Conservation (phyloP, 805 yeast genomes). For the Teunomyces stri region DNA sequence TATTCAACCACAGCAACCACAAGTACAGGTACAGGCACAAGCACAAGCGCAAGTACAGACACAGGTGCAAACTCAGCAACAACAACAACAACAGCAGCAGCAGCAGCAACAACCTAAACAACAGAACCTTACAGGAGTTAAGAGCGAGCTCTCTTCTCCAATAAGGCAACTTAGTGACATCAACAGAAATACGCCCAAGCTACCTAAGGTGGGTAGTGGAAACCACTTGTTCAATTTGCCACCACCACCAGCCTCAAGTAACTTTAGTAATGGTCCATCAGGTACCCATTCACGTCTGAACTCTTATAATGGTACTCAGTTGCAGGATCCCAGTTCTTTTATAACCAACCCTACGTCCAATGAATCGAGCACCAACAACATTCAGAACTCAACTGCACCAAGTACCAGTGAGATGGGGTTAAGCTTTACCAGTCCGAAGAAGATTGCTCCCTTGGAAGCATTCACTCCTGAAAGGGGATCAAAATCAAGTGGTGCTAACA, state of each 20-base stretch:
- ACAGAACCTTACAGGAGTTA: constrained; percentile 23
- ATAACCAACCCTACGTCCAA: constrained; percentile 12
- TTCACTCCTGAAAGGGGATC: constrained; percentile 45
- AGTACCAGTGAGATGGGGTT: constrained; percentile 34
- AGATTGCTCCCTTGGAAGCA: constrained; percentile 41
- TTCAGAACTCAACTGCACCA: constrained; percentile 21
- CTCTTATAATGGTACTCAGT: constrained; percentile 18
- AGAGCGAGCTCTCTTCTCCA: constrained; percentile 42
- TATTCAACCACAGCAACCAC: constrained; percentile 11
- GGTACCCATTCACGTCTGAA: constrained; percentile 28
- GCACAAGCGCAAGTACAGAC: constrained; percentile 9
- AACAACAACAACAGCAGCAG: constrained; percentile 7
- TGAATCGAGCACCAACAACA: constrained; percentile 11
- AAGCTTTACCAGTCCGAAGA: constrained; percentile 43
- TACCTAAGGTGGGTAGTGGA: constrained; percentile 27
- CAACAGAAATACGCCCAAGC: constrained; percentile 28
- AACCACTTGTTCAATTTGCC: constrained; percentile 30
- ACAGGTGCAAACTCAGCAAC: constrained; percentile 9
- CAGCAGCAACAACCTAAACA: constrained; percentile 9
- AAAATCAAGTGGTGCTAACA: constrained; percentile 20
- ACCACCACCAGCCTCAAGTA: constrained; percentile 27
- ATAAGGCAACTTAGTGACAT: constrained; percentile 20
- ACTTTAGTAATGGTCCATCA: constrained; percentile 15
- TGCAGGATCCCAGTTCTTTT: constrained; percentile 7
- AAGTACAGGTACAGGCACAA: background rate